Conservation (phyloP, 2,329 filamentous ascomycete genomes). For the Colletotrichum sp. region DNA sequence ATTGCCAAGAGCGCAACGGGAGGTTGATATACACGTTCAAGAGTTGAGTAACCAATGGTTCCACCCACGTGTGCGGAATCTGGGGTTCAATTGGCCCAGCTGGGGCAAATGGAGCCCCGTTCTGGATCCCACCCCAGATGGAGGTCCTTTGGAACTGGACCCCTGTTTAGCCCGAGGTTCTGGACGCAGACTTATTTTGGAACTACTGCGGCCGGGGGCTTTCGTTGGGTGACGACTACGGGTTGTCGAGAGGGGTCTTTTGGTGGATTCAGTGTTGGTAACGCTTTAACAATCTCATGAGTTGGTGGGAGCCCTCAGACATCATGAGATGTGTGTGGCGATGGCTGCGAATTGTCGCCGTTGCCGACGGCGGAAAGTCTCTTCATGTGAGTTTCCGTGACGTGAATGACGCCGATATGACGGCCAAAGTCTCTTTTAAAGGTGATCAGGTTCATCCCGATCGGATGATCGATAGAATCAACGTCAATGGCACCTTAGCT, state of each 20-base stretch:
- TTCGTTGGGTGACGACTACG: neutral
- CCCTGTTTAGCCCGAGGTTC: neutral
- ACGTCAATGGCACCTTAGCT: neutral
- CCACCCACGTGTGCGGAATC: slow-evolving; percentile 13
- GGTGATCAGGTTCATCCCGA: neutral
- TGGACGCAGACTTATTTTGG: neutral
- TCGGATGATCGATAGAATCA: neutral
- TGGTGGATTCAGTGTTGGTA: neutral
- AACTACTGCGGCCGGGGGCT: neutral
- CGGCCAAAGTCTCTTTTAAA: neutral
- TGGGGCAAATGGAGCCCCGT: neutral
- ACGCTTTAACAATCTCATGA: neutral
- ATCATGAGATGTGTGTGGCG: neutral
- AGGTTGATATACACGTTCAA: slow-evolving; percentile 5
- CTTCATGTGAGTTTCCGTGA: neutral
- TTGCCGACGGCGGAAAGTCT: neutral
- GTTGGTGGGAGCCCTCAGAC: neutral
- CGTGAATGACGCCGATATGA: neutral
- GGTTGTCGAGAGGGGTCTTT: neutral
- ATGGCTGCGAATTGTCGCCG: neutral
- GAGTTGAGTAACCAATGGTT: neutral
- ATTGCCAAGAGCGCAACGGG: neutral
- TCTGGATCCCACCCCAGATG: neutral
- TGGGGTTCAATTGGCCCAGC: slow-evolving; percentile 12
- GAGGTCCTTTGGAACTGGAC: neutral